Base-by-base conservation (phyloP, 1,139 yeast species). In the Pneumocystis murina region DNA sequence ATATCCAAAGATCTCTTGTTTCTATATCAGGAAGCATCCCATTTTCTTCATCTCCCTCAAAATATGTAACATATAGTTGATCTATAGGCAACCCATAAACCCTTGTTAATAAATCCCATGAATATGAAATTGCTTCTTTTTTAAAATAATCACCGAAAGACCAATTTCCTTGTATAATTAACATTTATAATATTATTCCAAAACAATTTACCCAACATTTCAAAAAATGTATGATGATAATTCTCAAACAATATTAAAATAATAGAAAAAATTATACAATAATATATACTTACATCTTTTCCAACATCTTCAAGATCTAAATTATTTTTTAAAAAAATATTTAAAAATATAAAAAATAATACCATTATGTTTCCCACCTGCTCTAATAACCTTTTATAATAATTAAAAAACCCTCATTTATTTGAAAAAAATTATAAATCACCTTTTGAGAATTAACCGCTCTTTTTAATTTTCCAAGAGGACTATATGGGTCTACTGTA, bases 121-220 rank as follows among this genome's bases (percentile, higher is more conserved):
- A 84, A 79, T 82, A 88, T 14, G 78, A 77, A 71, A 91, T 86
- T 64, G 97, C 97, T 72, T 90, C 98, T 71, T 85, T 82, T 76
- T 92, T 92, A 83, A 92, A 92, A 75, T 92, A 92, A 76, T 92
- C 98, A 69, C 99, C 99, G 75, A 92, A 92, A 6, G 98, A 92
- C 99, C 99, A 92, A 79, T 92, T 92, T 24, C 55, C 55, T 48
- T 48, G 70, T 66, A 66, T 62, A 24, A 24, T 8, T 20, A 48
- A 36, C 43, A 39, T 30, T 60, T n/a, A 14, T 43, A 57, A 3
- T n/a, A 33, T 5, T 5, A n/a, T 5, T n/a, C 8, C 39, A 16
- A 63, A 8, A 60, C 6, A 48, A 16, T 2, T 12, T 48, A 61
- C 99, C 99, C 77, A 92, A 82, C 99, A 92, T 92, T 78, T 92